Evolutionary conservation across 441 rosid species (phyloP).

Genomic region (Erysimum pusillum): DNA sequence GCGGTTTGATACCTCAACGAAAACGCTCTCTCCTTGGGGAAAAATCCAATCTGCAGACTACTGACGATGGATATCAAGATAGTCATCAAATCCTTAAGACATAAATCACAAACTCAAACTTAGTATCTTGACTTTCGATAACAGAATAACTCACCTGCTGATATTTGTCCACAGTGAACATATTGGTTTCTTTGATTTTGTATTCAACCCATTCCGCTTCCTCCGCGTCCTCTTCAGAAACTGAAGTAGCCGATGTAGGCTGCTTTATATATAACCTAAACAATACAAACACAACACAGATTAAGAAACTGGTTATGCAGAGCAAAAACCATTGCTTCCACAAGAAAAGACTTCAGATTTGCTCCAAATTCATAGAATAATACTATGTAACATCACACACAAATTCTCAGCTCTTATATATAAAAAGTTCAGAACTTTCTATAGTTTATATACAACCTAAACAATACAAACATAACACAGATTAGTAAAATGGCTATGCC

Average conservation of each 20-base stretch:
- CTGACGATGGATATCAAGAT: slow-evolving; percentile 53
- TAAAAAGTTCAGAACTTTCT: too few species aligned
- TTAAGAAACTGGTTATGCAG: neutral
- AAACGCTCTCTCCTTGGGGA: slow-evolving; percentile 87
- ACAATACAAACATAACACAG: slow-evolving; percentile 1
- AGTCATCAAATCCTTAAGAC: slow-evolving; percentile 24
- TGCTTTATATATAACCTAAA: slow-evolving; percentile 89
- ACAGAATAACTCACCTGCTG: slow-evolving; percentile 71
- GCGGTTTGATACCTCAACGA: slow-evolving; percentile 86
- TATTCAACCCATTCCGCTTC: slow-evolving; percentile 92
- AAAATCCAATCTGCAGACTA: slow-evolving; percentile 93
- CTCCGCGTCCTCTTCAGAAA: slow-evolving; percentile 62
- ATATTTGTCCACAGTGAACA: slow-evolving; percentile 91
- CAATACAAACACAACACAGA: neutral
- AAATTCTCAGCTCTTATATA: too few species aligned
- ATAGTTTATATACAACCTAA: slow-evolving; percentile 89
- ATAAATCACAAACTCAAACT: slow-evolving; percentile 2
- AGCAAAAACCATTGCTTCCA: neutral
- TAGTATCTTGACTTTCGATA: neutral
- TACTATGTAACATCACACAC: neutral
- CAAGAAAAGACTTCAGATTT: neutral
- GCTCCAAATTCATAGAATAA: neutral
- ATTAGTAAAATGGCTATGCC: too few species aligned
- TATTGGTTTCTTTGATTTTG: slow-evolving; percentile 89
- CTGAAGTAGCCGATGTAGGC: slow-evolving; percentile 61